Percentiles rank a stretch among this genome's conserved stretches.
These are phyloP conservation scores for Gloeopeniophorella convolvens DNA, from an alignment of 768 basidiomycete genomes.

Conservation along the genomic window DNA sequence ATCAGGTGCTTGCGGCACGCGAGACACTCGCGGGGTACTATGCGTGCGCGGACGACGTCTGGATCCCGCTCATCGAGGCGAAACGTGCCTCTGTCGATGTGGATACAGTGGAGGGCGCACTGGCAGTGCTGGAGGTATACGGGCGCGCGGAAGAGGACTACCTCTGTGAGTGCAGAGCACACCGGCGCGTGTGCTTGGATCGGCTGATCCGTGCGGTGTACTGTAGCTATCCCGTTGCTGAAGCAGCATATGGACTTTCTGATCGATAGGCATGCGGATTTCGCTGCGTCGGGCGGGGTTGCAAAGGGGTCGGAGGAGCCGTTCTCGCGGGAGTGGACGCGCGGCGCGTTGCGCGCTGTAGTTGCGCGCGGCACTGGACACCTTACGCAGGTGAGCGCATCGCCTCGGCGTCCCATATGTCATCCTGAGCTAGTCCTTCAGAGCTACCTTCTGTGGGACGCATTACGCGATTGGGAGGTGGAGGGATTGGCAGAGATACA, in stretches of 20 bases:
- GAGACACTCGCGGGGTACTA: conserved; percentile 60
- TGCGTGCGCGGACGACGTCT: conserved; percentile 63
- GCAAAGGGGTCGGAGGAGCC: conserved; percentile 49
- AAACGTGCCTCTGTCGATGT: conserved; percentile 47
- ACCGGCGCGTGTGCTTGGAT: background rate
- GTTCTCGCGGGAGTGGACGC: conserved; percentile 60
- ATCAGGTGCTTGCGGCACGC: conserved; percentile 53
- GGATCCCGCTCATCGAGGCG: conserved; percentile 60
- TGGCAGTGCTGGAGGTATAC: conserved; percentile 56
- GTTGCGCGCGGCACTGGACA: conserved; percentile 54
- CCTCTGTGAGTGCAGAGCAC: conserved; percentile 67
- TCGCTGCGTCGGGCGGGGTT: conserved; percentile 31
- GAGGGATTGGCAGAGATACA: conserved; percentile 48
- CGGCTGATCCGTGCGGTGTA: conserved; percentile 20
- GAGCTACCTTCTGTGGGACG: conserved; percentile 70
- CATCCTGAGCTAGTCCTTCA: conserved; percentile 26
- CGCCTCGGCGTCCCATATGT: background rate
- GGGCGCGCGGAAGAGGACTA: conserved; percentile 68
- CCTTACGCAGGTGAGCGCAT: conserved; percentile 49
- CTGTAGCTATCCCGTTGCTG: conserved; percentile 67
- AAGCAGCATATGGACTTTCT: conserved; percentile 63
- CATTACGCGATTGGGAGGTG: conserved; percentile 69
- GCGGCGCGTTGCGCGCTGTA: conserved; percentile 45
- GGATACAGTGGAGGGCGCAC: conserved; percentile 43
- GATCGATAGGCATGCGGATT: conserved; percentile 33